Percentiles rank a stretch among this genome's conserved stretches.
These are phyloP conservation scores for Claviceps maximensis DNA, from an alignment of 2,329 filamentous ascomycete genomes.

Conservation along the genomic window DNA sequence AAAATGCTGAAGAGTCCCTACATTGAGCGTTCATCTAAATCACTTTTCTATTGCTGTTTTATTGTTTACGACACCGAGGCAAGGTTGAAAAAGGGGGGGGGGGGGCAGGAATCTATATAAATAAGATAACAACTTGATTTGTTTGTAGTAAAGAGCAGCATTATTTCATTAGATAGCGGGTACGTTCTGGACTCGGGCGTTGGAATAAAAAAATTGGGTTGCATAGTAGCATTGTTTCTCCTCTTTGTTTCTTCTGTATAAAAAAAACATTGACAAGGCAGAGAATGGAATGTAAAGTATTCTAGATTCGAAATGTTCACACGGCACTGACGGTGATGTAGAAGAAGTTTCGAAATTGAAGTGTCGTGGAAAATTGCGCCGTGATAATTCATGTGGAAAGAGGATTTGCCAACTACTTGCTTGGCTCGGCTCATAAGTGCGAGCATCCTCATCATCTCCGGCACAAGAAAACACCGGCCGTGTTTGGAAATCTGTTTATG, in stretches of 20 bases:
- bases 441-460: background rate
- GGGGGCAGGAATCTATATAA: no score
- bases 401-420: no score
- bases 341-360: no score
- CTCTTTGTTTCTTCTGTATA: no score
- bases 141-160: background rate
- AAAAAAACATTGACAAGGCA: no score
- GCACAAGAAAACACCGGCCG: background rate
- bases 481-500: background rate
- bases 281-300: no score
- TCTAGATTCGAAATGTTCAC: no score
- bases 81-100: background rate
- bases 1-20: no score
- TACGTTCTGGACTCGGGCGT: conserved; percentile 7
- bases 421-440: background rate
- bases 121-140: background rate
- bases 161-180: conserved; percentile 1
- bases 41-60: background rate
- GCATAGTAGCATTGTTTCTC: background rate
- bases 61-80: background rate
- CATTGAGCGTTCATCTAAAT: no score
- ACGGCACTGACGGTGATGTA: no score
- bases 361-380: background rate
- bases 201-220: conserved; percentile 8
- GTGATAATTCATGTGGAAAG: no score